These are phyloP conservation scores for Kodamaea laetipori DNA, from an alignment of 805 yeast genomes.

Conservation along the genomic window DNA sequence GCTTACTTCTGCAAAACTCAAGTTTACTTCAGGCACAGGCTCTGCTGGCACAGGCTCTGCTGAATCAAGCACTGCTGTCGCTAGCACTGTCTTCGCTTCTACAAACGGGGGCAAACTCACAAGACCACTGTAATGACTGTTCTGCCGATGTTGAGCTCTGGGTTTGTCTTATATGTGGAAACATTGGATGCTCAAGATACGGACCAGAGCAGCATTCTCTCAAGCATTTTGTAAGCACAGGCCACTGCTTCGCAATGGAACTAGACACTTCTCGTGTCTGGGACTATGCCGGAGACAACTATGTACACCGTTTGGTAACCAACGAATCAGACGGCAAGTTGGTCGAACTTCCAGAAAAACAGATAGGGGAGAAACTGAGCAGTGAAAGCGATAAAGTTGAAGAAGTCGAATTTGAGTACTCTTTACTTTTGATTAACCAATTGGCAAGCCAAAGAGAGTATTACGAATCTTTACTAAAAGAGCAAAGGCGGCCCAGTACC, in stretches of 20 bases:
- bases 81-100: constrained; percentile 13
- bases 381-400: constrained; percentile 43
- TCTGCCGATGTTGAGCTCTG: constrained; percentile 64
- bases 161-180: constrained; percentile 90
- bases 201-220: constrained; percentile 80
- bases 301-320: constrained; percentile 82
- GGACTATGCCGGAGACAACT: constrained; percentile 92
- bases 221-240: constrained; percentile 72
- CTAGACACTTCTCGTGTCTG: constrained; percentile 81
- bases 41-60: not conserved
- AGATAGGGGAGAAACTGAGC: constrained; percentile 1
- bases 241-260: constrained; percentile 93
- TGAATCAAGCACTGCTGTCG: constrained; percentile 22
- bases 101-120: not conserved
- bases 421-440: constrained; percentile 75
- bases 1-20: constrained; percentile 15
- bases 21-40: not conserved
- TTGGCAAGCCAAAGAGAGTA: constrained; percentile 83
- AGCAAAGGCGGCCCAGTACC: constrained; percentile 12
- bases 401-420: constrained; percentile 73
- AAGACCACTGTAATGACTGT: constrained; percentile 39
- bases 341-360: constrained; percentile 64
- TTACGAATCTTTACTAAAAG: constrained; percentile 55
- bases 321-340: constrained; percentile 88
- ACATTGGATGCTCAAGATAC: constrained; percentile 89